Percentiles rank a stretch among this genome's conserved stretches.
phyloP scores from a whole-genome alignment of 2,329 filamentous ascomycete species.

The Exophiala spinifera region DNA sequence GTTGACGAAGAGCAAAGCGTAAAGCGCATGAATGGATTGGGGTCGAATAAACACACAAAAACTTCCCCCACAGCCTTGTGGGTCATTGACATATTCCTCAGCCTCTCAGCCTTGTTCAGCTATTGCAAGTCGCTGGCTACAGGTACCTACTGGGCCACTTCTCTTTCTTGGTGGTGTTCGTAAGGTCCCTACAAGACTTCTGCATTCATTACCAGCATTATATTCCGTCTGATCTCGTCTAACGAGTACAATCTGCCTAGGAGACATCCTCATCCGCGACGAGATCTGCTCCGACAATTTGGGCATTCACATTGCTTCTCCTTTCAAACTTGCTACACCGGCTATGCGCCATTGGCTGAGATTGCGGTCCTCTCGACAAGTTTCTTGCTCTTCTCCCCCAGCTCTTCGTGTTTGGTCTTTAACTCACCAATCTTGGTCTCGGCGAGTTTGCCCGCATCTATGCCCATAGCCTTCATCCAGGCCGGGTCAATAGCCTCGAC shows the following conservation, averaged over 20 bases:
- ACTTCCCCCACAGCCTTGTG: neutral
- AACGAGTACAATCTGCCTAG: no score
- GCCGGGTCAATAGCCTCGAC: constrained; percentile 35
- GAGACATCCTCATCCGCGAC: no score
- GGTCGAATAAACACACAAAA: neutral
- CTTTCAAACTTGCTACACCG: neutral
- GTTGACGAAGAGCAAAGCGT: neutral
- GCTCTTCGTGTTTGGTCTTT: constrained; percentile 19
- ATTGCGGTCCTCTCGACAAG: constrained; percentile 18
- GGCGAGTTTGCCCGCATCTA: constrained; percentile 22
- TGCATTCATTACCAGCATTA: no score
- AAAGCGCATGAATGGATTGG: neutral
- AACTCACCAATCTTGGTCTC: constrained; percentile 24
- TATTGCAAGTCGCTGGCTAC: neutral
- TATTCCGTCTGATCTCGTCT: no score
- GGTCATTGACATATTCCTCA: no score
- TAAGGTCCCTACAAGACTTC: no score
- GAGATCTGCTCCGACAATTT: no score
- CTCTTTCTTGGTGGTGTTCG: no score
- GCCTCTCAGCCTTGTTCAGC: neutral
- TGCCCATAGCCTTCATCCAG: constrained; percentile 33
- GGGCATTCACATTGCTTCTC: no score
- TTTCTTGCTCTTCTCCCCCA: constrained; percentile 18
- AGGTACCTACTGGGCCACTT: no score
- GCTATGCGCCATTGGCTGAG: neutral